Evolutionary conservation across 2,329 filamentous ascomycete genomes (phyloP).

Genomic region (Madurella mycetomatis): DNA sequence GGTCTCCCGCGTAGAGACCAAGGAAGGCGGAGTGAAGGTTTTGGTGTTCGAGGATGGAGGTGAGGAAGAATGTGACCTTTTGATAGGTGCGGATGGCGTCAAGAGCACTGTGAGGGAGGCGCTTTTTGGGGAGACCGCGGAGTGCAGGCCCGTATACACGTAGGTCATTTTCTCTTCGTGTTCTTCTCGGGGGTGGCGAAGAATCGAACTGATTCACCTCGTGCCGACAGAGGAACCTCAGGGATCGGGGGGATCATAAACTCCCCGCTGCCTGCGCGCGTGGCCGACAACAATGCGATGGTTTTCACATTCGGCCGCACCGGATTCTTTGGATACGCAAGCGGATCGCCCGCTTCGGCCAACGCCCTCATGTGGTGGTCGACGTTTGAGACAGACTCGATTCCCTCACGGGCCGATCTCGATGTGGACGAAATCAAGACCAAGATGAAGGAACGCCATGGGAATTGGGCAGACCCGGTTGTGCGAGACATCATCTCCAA

Average conservation of each 20-base stretch:
- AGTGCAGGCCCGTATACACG: background rate
- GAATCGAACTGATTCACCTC: background rate
- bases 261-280: background rate
- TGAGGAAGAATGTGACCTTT: constrained; percentile 1
- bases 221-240: background rate
- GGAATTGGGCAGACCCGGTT: constrained; percentile 7
- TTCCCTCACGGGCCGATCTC: constrained; percentile 2
- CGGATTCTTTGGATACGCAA: constrained; percentile 14
- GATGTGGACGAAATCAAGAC: constrained; percentile 10
- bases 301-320: constrained; percentile 13
- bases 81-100: constrained; percentile 4
- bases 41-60: constrained; percentile 1
- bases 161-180: background rate
- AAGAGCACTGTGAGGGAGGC: constrained; percentile 1
- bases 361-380: constrained; percentile 14
- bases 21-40: background rate
- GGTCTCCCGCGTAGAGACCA: background rate
- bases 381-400: constrained; percentile 9
- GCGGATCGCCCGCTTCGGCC: constrained; percentile 3
- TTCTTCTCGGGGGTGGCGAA: background rate
- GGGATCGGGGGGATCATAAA: background rate
- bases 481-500: constrained; percentile 8
- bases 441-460: constrained; percentile 10
- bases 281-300: constrained; percentile 12
- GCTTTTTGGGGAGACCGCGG: background rate